phyloP scores from a whole-genome alignment of 768 basidiomycete genomes.

The Leucocoprinus leucothites region DNA sequence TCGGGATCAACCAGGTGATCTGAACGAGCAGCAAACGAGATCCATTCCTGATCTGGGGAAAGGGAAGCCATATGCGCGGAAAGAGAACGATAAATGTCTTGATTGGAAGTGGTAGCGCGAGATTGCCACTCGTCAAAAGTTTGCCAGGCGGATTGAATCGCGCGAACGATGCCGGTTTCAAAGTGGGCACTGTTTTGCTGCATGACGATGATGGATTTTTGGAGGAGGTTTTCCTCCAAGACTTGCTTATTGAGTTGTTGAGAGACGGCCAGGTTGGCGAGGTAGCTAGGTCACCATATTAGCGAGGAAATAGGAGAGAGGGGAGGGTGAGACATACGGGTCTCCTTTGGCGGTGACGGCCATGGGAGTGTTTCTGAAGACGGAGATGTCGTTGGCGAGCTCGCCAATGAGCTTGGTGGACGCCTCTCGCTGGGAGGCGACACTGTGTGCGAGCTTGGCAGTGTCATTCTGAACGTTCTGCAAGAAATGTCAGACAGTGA shows the following conservation, averaged over 20 bases:
- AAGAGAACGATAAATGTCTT: conserved; percentile 72
- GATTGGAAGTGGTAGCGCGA: conserved; percentile 70
- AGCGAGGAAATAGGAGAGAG: not conserved
- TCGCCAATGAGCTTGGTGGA: conserved; percentile 86
- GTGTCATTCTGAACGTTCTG: conserved; percentile 96
- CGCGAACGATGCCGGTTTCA: conserved; percentile 93
- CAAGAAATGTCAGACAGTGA: not conserved
- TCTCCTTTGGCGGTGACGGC: conserved; percentile 74
- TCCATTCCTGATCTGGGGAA: conserved; percentile 91
- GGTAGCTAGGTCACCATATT: conserved; percentile 38
- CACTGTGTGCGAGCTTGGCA: conserved; percentile 84
- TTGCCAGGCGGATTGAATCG: conserved; percentile 95
- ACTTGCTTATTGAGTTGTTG: conserved; percentile 90
- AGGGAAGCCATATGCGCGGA: conserved; percentile 74
- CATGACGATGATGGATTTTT: conserved; percentile 97
- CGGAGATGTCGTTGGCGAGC: conserved; percentile 81
- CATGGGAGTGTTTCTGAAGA: conserved; percentile 95
- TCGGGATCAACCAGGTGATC: conserved; percentile 97
- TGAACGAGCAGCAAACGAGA: conserved; percentile 86
- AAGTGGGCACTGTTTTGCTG: conserved; percentile 97
- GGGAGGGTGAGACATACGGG: conserved; percentile 53
- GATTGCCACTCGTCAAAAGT: conserved; percentile 95
- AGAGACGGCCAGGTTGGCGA: conserved; percentile 67
- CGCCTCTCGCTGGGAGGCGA: conserved; percentile 90
- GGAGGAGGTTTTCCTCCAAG: conserved; percentile 95